Base-by-base conservation (phyloP, 768 basidiomycete genomes). In the Udeniomyces megalosporus region DNA sequence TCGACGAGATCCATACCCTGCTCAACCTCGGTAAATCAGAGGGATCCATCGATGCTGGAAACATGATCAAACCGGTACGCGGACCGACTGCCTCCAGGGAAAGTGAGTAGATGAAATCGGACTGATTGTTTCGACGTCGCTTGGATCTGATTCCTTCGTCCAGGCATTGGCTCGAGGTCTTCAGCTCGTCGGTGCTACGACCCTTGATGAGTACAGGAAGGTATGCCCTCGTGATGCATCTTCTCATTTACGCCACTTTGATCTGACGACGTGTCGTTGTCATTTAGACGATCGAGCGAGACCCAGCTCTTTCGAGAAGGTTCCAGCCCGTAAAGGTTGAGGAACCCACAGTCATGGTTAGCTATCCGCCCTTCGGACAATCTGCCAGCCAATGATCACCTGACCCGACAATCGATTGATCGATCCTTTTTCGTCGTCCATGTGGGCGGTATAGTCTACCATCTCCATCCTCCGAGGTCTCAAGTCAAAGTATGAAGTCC, bases 121-220 rank as follows among this genome's bases (percentile, higher is more conserved):
- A 20, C 4, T 14, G n/a, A 4, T 45, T 45, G 11, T 50, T 20
- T 15, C 17, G 24, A 24, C 3, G 22, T 10, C 15, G 31, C 22
- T 52, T 3, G 31, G 17, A 17, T 26, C 24, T 5, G 17, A 26
- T 26, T 3, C 44, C 31, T n/a, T 12, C 28, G 15, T 2, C n/a
- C 88, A 88, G 32, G 86, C 89, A 0, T 78, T 92, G 1, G 90
- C 89, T 6, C 77, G 88, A 38, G 90, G 90, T 6, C 75, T 93
- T 8, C 85, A 87, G 69, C 81, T 92, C 1, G 86, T 93, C 5
- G 89, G 90, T 22, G 90, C 90, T 0, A 93, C 89, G 0, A 92
- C 90, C 5, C 82, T 60, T 15, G 63, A 65, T 28, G 63, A 65
- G 34, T 65, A 65, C 53, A 42, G 63, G 22, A 65, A 65, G 58